Conservation (phyloP, 2,329 filamentous ascomycete species). For the Botryotinia calthae region DNA sequence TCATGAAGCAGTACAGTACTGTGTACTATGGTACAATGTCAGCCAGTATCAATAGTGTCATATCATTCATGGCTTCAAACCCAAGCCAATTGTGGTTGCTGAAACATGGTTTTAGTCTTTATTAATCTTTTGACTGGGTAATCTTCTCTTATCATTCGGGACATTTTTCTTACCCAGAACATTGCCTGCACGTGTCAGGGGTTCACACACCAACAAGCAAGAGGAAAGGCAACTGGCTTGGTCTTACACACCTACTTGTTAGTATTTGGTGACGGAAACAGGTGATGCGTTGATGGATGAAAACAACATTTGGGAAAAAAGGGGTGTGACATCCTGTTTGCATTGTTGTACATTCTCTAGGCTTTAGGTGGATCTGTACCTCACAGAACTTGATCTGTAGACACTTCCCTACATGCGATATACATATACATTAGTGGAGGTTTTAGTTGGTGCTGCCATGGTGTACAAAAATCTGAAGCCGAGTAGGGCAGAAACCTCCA, state of each 20-base stretch:
- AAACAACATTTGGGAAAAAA: neutral
- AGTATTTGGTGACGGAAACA: neutral
- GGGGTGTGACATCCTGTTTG: constrained; percentile 13
- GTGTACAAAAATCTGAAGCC: constrained; percentile 12
- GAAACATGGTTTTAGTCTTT: constrained; percentile 3
- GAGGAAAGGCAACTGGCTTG: constrained; percentile 1
- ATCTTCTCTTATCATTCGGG: neutral
- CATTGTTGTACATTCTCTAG: constrained; percentile 9
- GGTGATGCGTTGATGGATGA: neutral
- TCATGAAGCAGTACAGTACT: neutral
- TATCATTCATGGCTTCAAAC: neutral
- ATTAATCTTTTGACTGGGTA: neutral
- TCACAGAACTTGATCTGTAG: neutral
- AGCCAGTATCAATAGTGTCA: neutral
- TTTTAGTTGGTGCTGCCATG: constrained; percentile 9
- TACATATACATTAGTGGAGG: neutral
- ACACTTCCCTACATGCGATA: neutral
- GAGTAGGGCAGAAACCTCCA: constrained; percentile 14
- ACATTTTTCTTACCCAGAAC: neutral
- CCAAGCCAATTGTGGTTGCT: neutral
- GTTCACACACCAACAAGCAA: neutral
- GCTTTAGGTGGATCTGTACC: constrained; percentile 2
- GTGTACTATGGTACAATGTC: neutral
- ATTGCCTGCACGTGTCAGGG: constrained; percentile 1
- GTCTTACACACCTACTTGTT: neutral